phyloP scores from a whole-genome alignment of 139 green algal species.

The Edaphochlamys debaryana region DNA sequence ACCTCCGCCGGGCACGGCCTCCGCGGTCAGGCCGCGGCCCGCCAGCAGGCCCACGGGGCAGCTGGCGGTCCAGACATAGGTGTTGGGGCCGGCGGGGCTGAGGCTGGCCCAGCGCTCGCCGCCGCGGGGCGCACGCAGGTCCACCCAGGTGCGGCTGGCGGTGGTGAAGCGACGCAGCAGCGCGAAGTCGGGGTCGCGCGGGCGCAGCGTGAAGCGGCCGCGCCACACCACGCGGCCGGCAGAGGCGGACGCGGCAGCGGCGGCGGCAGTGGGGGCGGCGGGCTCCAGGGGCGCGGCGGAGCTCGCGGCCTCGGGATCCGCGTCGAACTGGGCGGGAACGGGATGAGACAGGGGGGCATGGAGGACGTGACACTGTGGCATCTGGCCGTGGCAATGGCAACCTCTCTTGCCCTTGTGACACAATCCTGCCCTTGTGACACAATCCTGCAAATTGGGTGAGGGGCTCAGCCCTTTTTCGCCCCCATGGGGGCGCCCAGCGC shows the following conservation, averaged over 20 bases:
- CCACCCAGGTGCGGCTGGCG: constrained; percentile 12
- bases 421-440: too few relatives aligned
- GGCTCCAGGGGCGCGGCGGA: not conserved
- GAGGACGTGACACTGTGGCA: too few relatives aligned
- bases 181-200: constrained; percentile 18
- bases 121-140: constrained; percentile 2
- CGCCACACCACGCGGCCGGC: constrained; percentile 12
- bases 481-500: too few relatives aligned
- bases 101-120: constrained; percentile 5
- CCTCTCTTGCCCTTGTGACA: too few relatives aligned
- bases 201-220: constrained; percentile 29
- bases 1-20: not conserved
- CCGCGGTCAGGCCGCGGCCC: not conserved
- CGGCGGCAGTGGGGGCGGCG: not conserved
- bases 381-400: too few relatives aligned
- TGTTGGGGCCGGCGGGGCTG: constrained; percentile 16
- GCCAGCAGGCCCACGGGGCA: constrained; percentile 9
- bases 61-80: constrained; percentile 32
- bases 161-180: constrained; percentile 24
- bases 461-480: too few relatives aligned
- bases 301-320: not conserved
- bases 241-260: not conserved
- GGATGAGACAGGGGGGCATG: too few relatives aligned
- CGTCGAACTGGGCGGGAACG: too few relatives aligned
- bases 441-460: too few relatives aligned